Evolutionary conservation across 305 asterid species (phyloP).

Genomic region (Fraxinus greggii): DNA sequence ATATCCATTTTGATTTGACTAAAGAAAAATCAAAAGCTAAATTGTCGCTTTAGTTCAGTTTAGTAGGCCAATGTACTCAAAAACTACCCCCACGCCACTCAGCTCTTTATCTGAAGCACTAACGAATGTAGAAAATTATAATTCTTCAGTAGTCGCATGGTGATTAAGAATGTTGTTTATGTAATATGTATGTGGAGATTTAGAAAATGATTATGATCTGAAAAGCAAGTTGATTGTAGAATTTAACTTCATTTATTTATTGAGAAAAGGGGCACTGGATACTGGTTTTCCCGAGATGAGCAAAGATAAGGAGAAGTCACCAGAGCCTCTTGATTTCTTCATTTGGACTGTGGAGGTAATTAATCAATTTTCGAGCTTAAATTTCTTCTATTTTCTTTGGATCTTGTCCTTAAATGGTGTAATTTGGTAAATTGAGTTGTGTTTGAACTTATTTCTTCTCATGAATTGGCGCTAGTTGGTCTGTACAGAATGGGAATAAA

Average conservation of each 20-base stretch:
- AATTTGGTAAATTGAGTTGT: neutral
- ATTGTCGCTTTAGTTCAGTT: conserved; percentile 19
- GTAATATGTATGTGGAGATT: neutral
- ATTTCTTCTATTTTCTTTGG: conserved; percentile 13
- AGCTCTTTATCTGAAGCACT: conserved; percentile 19
- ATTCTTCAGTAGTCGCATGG: conserved; percentile 28
- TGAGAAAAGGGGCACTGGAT: conserved; percentile 12
- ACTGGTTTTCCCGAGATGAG: conserved; percentile 47
- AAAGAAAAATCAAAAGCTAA: conserved; percentile 30
- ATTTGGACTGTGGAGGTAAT: conserved; percentile 66
- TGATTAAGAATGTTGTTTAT: conserved; percentile 22
- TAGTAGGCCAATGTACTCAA: conserved; percentile 24
- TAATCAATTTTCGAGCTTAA: neutral
- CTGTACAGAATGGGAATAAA: neutral
- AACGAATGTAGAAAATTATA: conserved; percentile 30
- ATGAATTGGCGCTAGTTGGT: neutral
- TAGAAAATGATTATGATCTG: conserved; percentile 32
- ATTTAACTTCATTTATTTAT: conserved; percentile 7
- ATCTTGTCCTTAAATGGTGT: neutral
- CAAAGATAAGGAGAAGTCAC: conserved; percentile 53
- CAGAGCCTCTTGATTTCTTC: conserved; percentile 69
- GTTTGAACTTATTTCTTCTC: conserved; percentile 5
- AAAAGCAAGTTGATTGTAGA: conserved; percentile 25
- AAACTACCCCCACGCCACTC: neutral
- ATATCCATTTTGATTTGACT: conserved; percentile 20